Evolutionary conservation across 192 early-diverging fungal species (phyloP).

Genomic region (Entomortierella beljakovae): DNA sequence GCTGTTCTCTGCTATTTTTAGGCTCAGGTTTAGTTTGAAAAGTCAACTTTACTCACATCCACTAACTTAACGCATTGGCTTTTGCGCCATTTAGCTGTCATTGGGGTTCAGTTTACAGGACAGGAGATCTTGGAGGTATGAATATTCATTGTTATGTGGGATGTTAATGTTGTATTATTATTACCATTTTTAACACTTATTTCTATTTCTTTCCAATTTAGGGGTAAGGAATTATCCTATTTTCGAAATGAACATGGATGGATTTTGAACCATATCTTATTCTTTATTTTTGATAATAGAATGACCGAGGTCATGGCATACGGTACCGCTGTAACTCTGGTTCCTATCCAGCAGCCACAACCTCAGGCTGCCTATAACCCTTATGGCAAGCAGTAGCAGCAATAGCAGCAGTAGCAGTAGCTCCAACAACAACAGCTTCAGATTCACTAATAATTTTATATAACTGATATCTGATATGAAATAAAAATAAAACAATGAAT

Average conservation of each 20-base stretch:
- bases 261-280: too few relatives aligned
- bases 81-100: constrained; percentile 16
- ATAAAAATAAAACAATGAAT: too few relatives aligned
- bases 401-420: constrained; percentile 2
- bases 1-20: not conserved
- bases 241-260: too few relatives aligned
- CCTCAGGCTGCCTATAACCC: constrained; percentile 6
- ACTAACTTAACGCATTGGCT: not conserved
- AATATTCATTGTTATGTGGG: not conserved
- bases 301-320: constrained; percentile 51
- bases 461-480: too few relatives aligned
- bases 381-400: constrained; percentile 1
- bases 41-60: too few relatives aligned
- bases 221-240: constrained; percentile 11
- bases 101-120: constrained; percentile 47
- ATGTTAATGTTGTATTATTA: not conserved
- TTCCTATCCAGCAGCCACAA: constrained; percentile 34
- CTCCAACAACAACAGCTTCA: constrained; percentile 13
- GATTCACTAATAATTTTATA: too few relatives aligned
- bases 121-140: constrained; percentile 46
- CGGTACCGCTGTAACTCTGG: constrained; percentile 40
- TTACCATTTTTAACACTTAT: not conserved
- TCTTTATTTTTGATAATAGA: constrained; percentile 9
- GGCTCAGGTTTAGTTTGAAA: not conserved
- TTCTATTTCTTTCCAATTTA: constrained; percentile 3